Percentiles rank a stretch among this genome's conserved stretches.
Conservation (phyloP, 2,329 filamentous ascomycete genomes). For the Calonectria hongkongensis region DNA sequence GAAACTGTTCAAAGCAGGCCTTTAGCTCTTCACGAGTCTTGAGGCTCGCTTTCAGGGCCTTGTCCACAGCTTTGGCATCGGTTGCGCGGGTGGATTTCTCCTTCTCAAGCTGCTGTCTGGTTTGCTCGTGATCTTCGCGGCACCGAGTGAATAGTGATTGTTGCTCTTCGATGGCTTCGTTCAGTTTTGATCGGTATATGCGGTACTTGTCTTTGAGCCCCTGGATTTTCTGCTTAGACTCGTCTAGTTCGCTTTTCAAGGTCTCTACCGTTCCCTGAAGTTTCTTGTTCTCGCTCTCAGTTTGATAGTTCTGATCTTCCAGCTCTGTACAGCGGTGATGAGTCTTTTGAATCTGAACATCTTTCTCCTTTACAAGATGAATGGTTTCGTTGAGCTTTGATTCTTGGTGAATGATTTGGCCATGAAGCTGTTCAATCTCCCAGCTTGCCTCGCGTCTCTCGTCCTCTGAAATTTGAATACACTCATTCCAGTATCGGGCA, state of each 20-base stretch:
- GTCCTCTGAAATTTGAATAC: conserved; percentile 56
- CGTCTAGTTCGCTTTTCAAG: conserved; percentile 52
- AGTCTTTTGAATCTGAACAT: conserved; percentile 50
- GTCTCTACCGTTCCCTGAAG: conserved; percentile 55
- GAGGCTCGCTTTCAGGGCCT: conserved; percentile 54
- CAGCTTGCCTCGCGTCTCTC: conserved; percentile 52
- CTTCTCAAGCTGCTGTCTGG: conserved; percentile 59
- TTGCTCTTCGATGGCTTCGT: conserved; percentile 68
- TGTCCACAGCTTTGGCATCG: conserved; percentile 51
- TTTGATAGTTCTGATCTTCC: conserved; percentile 50
- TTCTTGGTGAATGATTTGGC: conserved; percentile 47
- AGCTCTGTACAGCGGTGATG: conserved; percentile 53
- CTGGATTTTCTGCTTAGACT: conserved; percentile 48
- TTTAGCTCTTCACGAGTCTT: conserved; percentile 59
- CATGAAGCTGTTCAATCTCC: conserved; percentile 55
- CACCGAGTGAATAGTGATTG: conserved; percentile 63
- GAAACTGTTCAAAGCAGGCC: conserved; percentile 56
- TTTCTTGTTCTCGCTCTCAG: conserved; percentile 51
- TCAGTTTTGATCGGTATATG: conserved; percentile 63
- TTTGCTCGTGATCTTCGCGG: conserved; percentile 58
- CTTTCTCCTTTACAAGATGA: conserved; percentile 47
- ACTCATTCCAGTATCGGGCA: conserved; percentile 60
- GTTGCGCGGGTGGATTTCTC: conserved; percentile 54
- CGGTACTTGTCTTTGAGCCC: conserved; percentile 59
- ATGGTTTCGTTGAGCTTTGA: conserved; percentile 45